phyloP scores from a whole-genome alignment of 495 filamentous ascomycete species.

The Aspergillus steynii region DNA sequence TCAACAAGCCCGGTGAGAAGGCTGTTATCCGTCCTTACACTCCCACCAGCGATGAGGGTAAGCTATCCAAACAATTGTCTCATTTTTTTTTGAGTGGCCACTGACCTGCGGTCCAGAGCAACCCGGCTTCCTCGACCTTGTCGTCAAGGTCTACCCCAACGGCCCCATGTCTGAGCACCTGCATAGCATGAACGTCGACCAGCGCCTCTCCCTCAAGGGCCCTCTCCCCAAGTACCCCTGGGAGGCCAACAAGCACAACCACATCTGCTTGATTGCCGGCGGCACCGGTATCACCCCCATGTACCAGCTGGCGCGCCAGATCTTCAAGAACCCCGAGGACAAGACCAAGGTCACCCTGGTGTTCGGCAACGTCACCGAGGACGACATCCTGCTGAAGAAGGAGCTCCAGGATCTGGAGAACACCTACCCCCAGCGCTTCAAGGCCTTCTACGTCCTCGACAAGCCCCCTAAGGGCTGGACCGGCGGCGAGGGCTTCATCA shows the following conservation, averaged over 20 bases:
- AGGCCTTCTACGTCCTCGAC: slow-evolving; percentile 85
- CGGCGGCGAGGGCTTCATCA: slow-evolving; percentile 74
- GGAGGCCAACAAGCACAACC: slow-evolving; percentile 89
- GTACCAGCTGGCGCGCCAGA: slow-evolving; percentile 82
- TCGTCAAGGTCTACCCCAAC: slow-evolving; percentile 86
- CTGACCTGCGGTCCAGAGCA: slow-evolving; percentile 45
- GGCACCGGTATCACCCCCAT: slow-evolving; percentile 94
- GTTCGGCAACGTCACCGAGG: slow-evolving; percentile 82
- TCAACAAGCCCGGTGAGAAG: slow-evolving; percentile 77
- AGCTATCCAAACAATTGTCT: slow-evolving; percentile 17
- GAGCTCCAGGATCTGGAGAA: slow-evolving; percentile 85
- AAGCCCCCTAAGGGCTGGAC: slow-evolving; percentile 81
- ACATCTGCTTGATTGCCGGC: slow-evolving; percentile 89
- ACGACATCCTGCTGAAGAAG: slow-evolving; percentile 84
- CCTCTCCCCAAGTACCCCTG: slow-evolving; percentile 93
- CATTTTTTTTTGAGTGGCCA: slow-evolving; percentile 1
- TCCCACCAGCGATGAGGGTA: slow-evolving; percentile 82
- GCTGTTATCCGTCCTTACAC: slow-evolving; percentile 89
- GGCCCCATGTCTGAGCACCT: slow-evolving; percentile 91
- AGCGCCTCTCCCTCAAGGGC: slow-evolving; percentile 87
- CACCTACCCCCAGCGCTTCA: slow-evolving; percentile 89
- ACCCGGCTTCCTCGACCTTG: slow-evolving; percentile 79
- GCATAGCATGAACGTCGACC: slow-evolving; percentile 76
- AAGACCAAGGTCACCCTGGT: slow-evolving; percentile 95
- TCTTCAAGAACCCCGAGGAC: slow-evolving; percentile 95